These are phyloP conservation scores for Xylogone sp. DNA, from an alignment of 2,329 filamentous ascomycete species.

Conservation along the genomic window DNA sequence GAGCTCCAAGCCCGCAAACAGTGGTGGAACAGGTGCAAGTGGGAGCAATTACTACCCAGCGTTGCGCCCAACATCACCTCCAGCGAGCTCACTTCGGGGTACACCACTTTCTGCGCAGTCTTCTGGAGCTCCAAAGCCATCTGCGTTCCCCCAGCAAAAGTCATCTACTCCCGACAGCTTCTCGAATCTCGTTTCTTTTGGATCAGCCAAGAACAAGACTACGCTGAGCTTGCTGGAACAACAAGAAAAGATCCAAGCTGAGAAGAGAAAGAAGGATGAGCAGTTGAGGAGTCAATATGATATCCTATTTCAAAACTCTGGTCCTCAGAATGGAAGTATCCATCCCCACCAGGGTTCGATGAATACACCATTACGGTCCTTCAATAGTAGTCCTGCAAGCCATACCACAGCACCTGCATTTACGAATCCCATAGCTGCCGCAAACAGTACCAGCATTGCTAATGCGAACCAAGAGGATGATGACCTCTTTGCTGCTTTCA, in stretches of 20 bases:
- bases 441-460: conserved; percentile 17
- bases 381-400: not conserved
- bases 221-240: conserved; percentile 71
- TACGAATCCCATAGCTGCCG: conserved; percentile 26
- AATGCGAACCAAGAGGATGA: conserved; percentile 37
- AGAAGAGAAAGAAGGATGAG: conserved; percentile 69
- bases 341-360: not conserved
- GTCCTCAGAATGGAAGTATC: not conserved
- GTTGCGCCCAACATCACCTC: conserved; percentile 44
- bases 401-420: conserved; percentile 27
- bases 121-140: conserved; percentile 34
- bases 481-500: conserved; percentile 65
- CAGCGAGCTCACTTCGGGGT: conserved; percentile 50
- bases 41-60: conserved; percentile 40
- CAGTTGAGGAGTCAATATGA: conserved; percentile 70
- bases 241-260: conserved; percentile 61
- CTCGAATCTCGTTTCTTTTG: conserved; percentile 68
- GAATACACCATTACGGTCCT: not conserved
- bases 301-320: conserved; percentile 54
- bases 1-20: conserved; percentile 28
- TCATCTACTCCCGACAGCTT: conserved; percentile 63
- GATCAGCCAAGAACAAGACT: conserved; percentile 56
- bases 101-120: conserved; percentile 43
- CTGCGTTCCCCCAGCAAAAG: conserved; percentile 36
- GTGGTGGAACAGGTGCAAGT: conserved; percentile 39